Evolutionary conservation across 2,329 filamentous ascomycete genomes (phyloP), one percentile per base, ranked within the genome.

Genomic region (Aspergillus sp.): DNA sequence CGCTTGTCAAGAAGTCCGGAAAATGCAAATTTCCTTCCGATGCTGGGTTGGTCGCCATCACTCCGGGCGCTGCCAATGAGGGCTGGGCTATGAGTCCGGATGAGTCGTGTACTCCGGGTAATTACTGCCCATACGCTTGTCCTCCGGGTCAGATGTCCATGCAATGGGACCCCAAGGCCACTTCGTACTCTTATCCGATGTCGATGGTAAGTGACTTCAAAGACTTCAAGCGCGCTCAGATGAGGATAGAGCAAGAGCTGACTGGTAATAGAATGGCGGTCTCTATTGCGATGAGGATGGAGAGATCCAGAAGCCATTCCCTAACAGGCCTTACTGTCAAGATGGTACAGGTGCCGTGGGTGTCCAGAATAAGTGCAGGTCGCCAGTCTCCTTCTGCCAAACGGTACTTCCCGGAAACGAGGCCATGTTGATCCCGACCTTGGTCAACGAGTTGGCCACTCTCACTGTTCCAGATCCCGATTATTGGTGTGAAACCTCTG

Each of bases 21-120:
- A 69, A 74, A 48, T 90, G 87, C 68, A 60, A 74, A 47, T 86
- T 90, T 59, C 86, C 87, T 9, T 71, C 74, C 30, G 75, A 85
- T 60, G 76, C 79, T 25, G 84, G 85, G 46, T 69, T 90, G 60
- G 79, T 89, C 41, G 66, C 80, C 12, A 76, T 91, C 45, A 86
- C 85, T 7, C 85, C 85, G 4, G 72, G 72, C 45, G 64, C 66
- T 39, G 62, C 71, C 63, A 91, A 91, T 69, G 84, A 75, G 44
- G 87, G 87, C 52, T 91, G 86, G 83, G 87, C 86, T 38, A 83
- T 90, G 80, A 86, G 84, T 59, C 86, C 86, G 3, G 83, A 90
- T 65, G 79, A 86, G 63, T 65, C 78, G 46, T 90, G 87, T 66
- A 74, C 72, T 49, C 77, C 81, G 4, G 85, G 82, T 49, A 79